Conservation (phyloP, 129 eudicot species). For the Pseudognaphalium luteoalbum region DNA sequence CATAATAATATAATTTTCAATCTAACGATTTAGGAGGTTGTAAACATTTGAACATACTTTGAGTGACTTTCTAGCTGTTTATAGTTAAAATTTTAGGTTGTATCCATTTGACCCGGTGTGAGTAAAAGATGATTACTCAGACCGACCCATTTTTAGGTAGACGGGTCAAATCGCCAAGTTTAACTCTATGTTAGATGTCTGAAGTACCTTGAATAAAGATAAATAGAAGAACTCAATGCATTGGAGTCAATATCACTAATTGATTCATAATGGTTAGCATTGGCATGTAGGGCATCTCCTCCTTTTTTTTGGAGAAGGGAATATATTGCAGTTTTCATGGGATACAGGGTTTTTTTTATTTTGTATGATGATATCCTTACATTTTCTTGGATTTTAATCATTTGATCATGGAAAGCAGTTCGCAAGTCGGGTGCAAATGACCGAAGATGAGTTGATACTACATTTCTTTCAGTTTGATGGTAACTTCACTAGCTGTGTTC, state of each 20-base stretch:
- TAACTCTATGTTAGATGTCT: not conserved
- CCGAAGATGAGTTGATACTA: conserved; percentile 79
- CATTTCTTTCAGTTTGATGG: conserved; percentile 96
- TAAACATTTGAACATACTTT: not conserved
- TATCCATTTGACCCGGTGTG: not conserved
- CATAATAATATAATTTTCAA: not conserved
- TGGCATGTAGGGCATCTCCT: not conserved
- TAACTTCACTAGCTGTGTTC: conserved; percentile 33
- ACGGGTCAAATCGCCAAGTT: not conserved
- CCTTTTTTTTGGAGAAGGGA: not conserved
- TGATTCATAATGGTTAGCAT: not conserved
- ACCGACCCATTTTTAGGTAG: not conserved
- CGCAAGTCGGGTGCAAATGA: conserved; percentile 78
- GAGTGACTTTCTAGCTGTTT: not conserved
- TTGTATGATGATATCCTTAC: not conserved
- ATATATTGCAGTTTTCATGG: not conserved
- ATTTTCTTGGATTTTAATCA: conserved; percentile 12
- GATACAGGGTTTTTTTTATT: not conserved
- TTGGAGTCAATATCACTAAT: not conserved
- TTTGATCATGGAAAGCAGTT: conserved; percentile 44
- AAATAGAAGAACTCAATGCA: not conserved
- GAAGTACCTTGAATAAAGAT: not conserved
- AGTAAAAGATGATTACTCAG: not conserved
- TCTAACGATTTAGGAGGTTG: not conserved
- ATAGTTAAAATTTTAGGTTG: not conserved